These are phyloP conservation scores for Salmacisia buchloeana DNA, from an alignment of 1,284 basidiomycete genomes.

Conservation along the genomic window DNA sequence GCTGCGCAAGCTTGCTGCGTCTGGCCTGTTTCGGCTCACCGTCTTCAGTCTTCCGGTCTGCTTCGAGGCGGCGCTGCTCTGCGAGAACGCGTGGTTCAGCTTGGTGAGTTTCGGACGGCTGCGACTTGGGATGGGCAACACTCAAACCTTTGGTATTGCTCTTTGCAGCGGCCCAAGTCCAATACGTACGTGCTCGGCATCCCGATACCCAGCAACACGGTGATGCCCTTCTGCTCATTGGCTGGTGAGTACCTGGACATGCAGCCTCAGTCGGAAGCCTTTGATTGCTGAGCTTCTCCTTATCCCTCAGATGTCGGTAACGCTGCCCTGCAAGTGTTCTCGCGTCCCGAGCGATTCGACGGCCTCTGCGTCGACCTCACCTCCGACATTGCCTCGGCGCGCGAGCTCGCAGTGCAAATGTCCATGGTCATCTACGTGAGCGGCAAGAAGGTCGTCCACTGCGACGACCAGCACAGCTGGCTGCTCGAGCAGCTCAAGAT, in stretches of 20 bases:
- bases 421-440: background rate
- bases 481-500: background rate
- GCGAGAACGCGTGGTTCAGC: background rate
- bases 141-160: too few relatives aligned
- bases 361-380: background rate
- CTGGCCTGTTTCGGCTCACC: background rate
- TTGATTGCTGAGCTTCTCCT: background rate
- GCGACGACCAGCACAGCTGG: background rate
- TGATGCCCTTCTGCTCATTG: slow-evolving; percentile 2
- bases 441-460: background rate
- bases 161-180: background rate
- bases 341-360: background rate
- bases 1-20: background rate
- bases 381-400: background rate
- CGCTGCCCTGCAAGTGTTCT: background rate
- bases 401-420: background rate
- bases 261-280: too few relatives aligned
- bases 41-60: background rate
- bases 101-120: background rate
- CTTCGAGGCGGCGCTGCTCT: background rate
- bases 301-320: background rate
- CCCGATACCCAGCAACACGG: background rate
- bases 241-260: slow-evolving; percentile 1
- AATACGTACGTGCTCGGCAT: background rate
- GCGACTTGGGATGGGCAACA: too few relatives aligned